Evolutionary conservation across 140 eudicot species (phyloP), one percentile per base, ranked within the genome.

Genomic region (Ambrosia hybrid): DNA sequence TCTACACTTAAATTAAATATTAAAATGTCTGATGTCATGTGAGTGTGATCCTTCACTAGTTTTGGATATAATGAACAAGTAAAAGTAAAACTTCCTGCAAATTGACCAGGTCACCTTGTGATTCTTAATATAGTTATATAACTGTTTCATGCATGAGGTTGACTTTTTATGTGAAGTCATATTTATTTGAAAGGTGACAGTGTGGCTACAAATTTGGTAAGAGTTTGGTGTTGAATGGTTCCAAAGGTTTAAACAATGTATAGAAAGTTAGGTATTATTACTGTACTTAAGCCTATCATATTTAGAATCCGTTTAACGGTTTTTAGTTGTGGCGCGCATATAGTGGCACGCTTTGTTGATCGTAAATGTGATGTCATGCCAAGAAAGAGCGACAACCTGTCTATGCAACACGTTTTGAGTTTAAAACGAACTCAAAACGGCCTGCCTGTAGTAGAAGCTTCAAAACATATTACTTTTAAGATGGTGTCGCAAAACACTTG

Each of bases 31-130:
- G 70, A 79, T 73, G 83, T 79, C 75, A 72, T 13, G 65, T 79
- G 83, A 72, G 75, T 66, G 83, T 79, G 83, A 79, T 73, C 41
- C 36, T 67, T 78, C 66, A 78, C 51, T 60, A 17, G 68, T 48
- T 72, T 53, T 52, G 43, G 64, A 66, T 65, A 48, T 55, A 55
- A 26, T 26, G 52, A 78, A 66, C 65, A 43, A 46, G 78, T 48
- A 21, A 21, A 21, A 21, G 26, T 21, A 72, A 65, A 65, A 65
- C 70, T 56, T 9, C 11, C 17, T 72, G 65, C 26, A 57, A 37
- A 34, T 72, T 57, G 79, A 73, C 71, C 21, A 9, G 51, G 81
- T 70, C 76, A 77, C n/a, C 65, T 59, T 61, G 63, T 67, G 16
- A 12, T 49, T 57, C 6, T 17, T 57, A 45, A 46, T 67, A 67